Conservation (phyloP, 176 grass and related monocot genomes). For the Raddia distichophylla region DNA sequence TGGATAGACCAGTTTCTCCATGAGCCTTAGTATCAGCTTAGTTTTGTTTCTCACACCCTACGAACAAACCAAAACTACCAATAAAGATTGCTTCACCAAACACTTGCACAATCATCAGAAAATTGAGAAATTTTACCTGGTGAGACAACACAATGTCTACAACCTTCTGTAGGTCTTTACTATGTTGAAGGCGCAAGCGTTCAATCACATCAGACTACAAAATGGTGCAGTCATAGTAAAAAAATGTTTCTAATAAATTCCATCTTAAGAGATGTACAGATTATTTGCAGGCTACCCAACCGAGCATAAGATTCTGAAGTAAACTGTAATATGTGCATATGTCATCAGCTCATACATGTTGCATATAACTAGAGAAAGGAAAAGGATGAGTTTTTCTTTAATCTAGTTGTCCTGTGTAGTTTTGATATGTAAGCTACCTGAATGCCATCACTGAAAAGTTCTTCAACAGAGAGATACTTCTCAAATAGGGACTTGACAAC, state of each 20-base stretch:
- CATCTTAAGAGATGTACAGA: not conserved
- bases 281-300: conserved; percentile 1
- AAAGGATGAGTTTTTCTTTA: conserved; percentile 8
- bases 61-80: conserved; percentile 42
- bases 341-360: not conserved
- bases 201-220: conserved; percentile 93
- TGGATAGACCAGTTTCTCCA: conserved; percentile 94
- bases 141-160: conserved; percentile 93
- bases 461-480: conserved; percentile 86
- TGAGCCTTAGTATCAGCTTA: conserved; percentile 82
- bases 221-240: conserved; percentile 2
- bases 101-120: conserved; percentile 27
- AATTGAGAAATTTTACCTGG: conserved; percentile 72
- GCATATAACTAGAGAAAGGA: conserved; percentile 1
- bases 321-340: conserved; percentile 17
- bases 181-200: conserved; percentile 71
- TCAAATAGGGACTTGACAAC: conserved; percentile 89
- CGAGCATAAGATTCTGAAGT: not conserved
- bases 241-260: not conserved
- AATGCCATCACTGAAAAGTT: conserved; percentile 91
- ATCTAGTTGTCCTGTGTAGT: conserved; percentile 7
- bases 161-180: conserved; percentile 81
- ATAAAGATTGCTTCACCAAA: conserved; percentile 27
- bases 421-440: conserved; percentile 54
- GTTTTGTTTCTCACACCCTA: conserved; percentile 91